Evolutionary conservation across 1,284 basidiomycete genomes (phyloP).

Genomic region (Retiboletus flavoniger): DNA sequence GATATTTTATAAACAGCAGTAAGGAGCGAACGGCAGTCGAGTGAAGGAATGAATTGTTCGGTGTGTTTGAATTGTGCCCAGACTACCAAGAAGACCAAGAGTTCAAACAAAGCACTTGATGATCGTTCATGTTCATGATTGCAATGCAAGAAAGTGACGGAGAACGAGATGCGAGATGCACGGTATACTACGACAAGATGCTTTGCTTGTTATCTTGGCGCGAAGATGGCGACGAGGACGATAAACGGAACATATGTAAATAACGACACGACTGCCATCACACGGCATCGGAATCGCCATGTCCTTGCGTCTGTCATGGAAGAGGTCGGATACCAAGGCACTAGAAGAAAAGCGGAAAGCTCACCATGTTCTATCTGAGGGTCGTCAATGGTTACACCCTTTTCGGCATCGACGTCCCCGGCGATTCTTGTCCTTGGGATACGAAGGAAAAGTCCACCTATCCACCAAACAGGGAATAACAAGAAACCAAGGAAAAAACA

Average conservation of each 20-base stretch:
- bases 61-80: constrained; percentile 9
- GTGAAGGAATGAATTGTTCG: constrained; percentile 20
- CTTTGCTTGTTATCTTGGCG: constrained; percentile 34
- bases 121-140: constrained; percentile 22
- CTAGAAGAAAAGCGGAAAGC: constrained; percentile 26
- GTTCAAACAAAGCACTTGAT: constrained; percentile 9
- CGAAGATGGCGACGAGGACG: constrained; percentile 66
- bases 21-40: constrained; percentile 26
- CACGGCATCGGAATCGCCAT: constrained; percentile 71
- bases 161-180: constrained; percentile 10
- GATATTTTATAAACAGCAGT: constrained; percentile 26
- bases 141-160: constrained; percentile 28
- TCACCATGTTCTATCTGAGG: constrained; percentile 73
- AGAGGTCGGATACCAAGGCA: constrained; percentile 8
- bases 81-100: constrained; percentile 21
- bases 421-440: constrained; percentile 62
- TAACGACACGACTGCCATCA: constrained; percentile 63
- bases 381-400: constrained; percentile 71
- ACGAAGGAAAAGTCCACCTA: constrained; percentile 54
- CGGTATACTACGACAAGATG: constrained; percentile 10
- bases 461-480: constrained; percentile 76
- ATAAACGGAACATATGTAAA: constrained; percentile 79
- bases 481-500: constrained; percentile 72
- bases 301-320: constrained; percentile 56
- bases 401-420: constrained; percentile 60